A percentile compares a stretch with the other conserved stretches of the same genome.
phyloP scores from a whole-genome alignment of 2,329 filamentous ascomycete species.

The Diaporthe amygdali region DNA sequence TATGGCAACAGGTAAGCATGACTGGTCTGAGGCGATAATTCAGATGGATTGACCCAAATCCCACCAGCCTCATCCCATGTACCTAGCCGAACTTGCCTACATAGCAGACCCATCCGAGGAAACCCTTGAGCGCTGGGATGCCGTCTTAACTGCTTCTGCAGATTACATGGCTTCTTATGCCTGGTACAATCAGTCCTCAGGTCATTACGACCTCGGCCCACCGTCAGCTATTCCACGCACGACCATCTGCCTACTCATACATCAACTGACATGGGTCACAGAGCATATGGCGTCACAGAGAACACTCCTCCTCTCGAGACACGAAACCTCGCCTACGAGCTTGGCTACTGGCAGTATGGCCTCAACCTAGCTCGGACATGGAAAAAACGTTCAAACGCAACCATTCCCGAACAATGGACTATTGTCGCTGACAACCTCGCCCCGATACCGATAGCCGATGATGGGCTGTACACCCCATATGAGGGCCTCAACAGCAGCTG shows the following conservation, averaged over 20 bases:
- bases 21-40: background rate
- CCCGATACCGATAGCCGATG: conserved; percentile 44
- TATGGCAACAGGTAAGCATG: conserved; percentile 46
- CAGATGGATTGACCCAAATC: background rate
- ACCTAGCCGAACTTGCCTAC: conserved; percentile 49
- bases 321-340: conserved; percentile 54
- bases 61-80: conserved; percentile 52
- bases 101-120: conserved; percentile 32
- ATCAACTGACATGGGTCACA: background rate
- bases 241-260: background rate
- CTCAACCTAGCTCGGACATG: conserved; percentile 49
- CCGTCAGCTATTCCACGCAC: conserved; percentile 34
- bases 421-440: conserved; percentile 48
- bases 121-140: conserved; percentile 34
- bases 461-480: conserved; percentile 49
- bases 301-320: conserved; percentile 53
- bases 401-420: conserved; percentile 45
- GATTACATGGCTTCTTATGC: conserved; percentile 39
- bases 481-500: conserved; percentile 51
- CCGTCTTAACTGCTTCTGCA: conserved; percentile 33
- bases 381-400: conserved; percentile 44
- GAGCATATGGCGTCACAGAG: conserved; percentile 54
- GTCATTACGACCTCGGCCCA: conserved; percentile 48
- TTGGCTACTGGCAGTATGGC: conserved; percentile 56
- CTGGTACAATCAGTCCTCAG: conserved; percentile 36